phyloP scores from a whole-genome alignment of 2,329 filamentous ascomycete genomes.

The Phialophora verrucosa region DNA sequence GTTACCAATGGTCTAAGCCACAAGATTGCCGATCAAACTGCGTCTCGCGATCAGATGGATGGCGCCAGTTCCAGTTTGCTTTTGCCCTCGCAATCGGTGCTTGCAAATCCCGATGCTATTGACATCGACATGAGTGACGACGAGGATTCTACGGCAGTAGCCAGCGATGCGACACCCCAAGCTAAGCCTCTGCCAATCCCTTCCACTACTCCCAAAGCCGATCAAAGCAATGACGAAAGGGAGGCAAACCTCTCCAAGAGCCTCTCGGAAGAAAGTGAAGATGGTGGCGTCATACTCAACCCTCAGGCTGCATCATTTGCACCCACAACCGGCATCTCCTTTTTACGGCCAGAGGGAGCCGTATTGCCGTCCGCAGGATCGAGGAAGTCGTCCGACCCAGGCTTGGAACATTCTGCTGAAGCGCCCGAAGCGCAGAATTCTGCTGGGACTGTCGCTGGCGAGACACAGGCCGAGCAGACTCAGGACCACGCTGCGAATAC shows the following conservation, averaged over 20 bases:
- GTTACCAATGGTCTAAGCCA: background rate
- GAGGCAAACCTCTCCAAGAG: slow-evolving; percentile 10
- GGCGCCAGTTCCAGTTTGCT: slow-evolving; percentile 10
- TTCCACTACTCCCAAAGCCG: background rate
- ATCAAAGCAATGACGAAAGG: background rate
- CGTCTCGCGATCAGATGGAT: slow-evolving; percentile 17
- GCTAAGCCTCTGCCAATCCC: slow-evolving; percentile 1
- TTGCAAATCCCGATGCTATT: slow-evolving; percentile 37
- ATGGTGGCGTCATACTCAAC: slow-evolving; percentile 31
- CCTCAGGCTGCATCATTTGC: slow-evolving; percentile 11
- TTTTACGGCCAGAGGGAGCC: slow-evolving; percentile 24
- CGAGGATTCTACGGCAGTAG: slow-evolving; percentile 44
- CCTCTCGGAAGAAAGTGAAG: slow-evolving; percentile 36
- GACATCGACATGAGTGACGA: slow-evolving; percentile 66
- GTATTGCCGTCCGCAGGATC: slow-evolving; percentile 36
- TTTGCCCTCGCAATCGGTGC: background rate
- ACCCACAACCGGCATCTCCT: background rate
- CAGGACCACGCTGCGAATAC: slow-evolving; percentile 28
- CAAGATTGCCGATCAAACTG: background rate
- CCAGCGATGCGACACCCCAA: slow-evolving; percentile 1
- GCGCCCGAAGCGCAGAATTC: background rate
- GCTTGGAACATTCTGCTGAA: background rate
- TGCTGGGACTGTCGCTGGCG: background rate
- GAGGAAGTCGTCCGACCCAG: background rate
- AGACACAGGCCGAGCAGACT: background rate